Base-by-base conservation (phyloP, 148 eudicot genomes). In the Fagopyrum homotropicum region DNA sequence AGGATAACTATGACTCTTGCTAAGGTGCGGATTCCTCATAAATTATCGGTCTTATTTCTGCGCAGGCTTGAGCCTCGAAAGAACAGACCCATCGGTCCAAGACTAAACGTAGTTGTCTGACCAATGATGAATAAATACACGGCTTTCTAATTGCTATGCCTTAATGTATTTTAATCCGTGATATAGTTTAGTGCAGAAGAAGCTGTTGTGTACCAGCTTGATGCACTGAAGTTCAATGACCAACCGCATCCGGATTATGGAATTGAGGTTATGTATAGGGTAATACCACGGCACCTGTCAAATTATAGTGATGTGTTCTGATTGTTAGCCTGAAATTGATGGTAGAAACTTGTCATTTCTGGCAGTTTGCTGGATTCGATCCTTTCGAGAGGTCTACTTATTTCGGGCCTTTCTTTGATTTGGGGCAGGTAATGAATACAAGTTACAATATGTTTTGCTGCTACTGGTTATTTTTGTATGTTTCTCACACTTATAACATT, bases 351-450 rank as follows among this genome's bases (percentile, higher is more conserved):
- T 54, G 74, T 79, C 35, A 55, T 19, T 51, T 16, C 49, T 78
- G 75, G 30, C 86, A 94, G 97, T 94, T 94, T 84, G 97, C 98
- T 73, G 97, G 98, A 77, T 94, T 94, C 80, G 98, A 94, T 81
- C 98, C 98, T 77, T 94, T 94, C 75, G 92, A 92, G 83, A 92
- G 93, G 84, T 94, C 98, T 51, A 90, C 96, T 50, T 94, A 94
- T 76, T 94, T 94, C 69, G 98, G 98, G 54, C 98, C 97, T 35
- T 89, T 86, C 83, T 91, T 94, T 81, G 98, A 94, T 82, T 85
- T 94, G 88, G 98, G 98, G 43, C 94, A 93, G 94, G 98, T 93
- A 66, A 26, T 72, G 49, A 15, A 29, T 44, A 45, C 29, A 16
- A 0, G 40, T 69, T 16, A 14, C 7, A 69, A 6, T 69, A 12